A percentile compares a stretch with the other conserved stretches of the same genome.
Conservation (phyloP, 1,284 basidiomycete genomes). For the Trichosporon faecale region DNA sequence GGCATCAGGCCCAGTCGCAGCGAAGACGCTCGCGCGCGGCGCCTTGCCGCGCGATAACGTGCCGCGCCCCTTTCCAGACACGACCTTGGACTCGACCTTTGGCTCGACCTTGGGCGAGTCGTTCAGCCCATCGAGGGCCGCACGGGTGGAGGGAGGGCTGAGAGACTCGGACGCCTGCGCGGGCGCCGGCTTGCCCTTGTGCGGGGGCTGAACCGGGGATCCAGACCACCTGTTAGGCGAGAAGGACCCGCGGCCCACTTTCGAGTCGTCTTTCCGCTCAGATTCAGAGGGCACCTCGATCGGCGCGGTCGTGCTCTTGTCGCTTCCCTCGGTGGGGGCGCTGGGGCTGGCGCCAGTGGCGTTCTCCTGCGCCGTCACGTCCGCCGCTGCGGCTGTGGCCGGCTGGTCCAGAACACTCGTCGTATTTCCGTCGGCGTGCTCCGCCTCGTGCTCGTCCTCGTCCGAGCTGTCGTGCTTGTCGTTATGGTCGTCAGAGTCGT, state of each 20-base stretch:
- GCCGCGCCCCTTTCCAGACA: conserved; percentile 11
- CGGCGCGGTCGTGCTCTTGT: neutral
- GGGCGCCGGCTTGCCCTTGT: conserved; percentile 25
- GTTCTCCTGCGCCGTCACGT: neutral
- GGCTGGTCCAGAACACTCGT: neutral
- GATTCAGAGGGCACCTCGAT: neutral
- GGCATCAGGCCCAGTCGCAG: neutral
- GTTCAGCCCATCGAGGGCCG: conserved; percentile 14
- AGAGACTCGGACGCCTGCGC: conserved; percentile 20
- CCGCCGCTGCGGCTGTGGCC: neutral
- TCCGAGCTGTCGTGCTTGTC: conserved; percentile 27
- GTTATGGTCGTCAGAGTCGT: conserved; percentile 14
- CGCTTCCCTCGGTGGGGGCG: neutral
- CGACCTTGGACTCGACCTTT: conserved; percentile 12
- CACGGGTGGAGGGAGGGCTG: conserved; percentile 20
- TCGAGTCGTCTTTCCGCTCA: neutral
- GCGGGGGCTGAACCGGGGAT: conserved; percentile 22
- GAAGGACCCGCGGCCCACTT: neutral
- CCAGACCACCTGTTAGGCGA: conserved; percentile 20
- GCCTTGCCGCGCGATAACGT: conserved; percentile 27
- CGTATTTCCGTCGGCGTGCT: conserved; percentile 3
- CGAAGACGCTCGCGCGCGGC: conserved; percentile 15
- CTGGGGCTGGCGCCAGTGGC: neutral
- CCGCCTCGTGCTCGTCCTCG: conserved; percentile 14
- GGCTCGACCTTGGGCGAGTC: conserved; percentile 3